Conservation (phyloP, 352 stramenopile species). For the Phytopythium ostracodes region DNA sequence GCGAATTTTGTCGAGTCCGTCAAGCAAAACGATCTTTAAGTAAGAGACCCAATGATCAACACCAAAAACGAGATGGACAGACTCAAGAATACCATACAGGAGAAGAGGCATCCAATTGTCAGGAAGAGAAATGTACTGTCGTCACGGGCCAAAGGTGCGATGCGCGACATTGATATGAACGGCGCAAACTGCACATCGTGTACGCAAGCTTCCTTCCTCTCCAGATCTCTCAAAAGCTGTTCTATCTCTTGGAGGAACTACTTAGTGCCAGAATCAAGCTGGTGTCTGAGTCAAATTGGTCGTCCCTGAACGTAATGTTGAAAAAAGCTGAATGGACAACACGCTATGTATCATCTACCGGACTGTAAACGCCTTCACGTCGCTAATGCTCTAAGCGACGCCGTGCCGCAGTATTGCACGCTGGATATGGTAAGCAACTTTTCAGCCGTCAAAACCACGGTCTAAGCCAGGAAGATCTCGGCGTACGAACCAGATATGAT, state of each 20-base stretch:
- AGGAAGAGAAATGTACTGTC: conserved; percentile 18
- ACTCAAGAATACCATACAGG: conserved; percentile 18
- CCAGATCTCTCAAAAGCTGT: conserved; percentile 17
- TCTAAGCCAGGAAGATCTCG: too few species aligned
- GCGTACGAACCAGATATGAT: too few species aligned
- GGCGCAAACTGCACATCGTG: conserved; percentile 14
- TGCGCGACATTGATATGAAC: conserved; percentile 32
- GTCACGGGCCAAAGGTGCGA: conserved; percentile 9
- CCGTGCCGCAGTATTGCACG: too few species aligned
- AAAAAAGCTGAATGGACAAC: too few species aligned
- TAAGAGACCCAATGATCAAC: background rate
- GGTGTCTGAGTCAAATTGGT: background rate
- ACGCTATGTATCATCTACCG: too few species aligned
- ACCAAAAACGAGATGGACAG: conserved; percentile 14
- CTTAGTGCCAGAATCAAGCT: conserved; percentile 14
- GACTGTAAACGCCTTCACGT: too few species aligned
- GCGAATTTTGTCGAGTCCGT: conserved; percentile 13
- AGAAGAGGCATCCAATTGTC: conserved; percentile 14
- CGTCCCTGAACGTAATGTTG: conserved; percentile 32
- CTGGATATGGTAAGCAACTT: too few species aligned
- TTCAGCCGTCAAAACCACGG: too few species aligned
- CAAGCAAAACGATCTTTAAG: background rate
- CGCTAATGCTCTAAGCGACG: too few species aligned
- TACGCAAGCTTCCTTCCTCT: conserved; percentile 12
- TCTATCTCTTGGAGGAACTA: conserved; percentile 22